Percentiles rank a stretch among this genome's conserved stretches.
phyloP scores from a whole-genome alignment of 1,284 basidiomycete species.

The Entoloma clypeatum region DNA sequence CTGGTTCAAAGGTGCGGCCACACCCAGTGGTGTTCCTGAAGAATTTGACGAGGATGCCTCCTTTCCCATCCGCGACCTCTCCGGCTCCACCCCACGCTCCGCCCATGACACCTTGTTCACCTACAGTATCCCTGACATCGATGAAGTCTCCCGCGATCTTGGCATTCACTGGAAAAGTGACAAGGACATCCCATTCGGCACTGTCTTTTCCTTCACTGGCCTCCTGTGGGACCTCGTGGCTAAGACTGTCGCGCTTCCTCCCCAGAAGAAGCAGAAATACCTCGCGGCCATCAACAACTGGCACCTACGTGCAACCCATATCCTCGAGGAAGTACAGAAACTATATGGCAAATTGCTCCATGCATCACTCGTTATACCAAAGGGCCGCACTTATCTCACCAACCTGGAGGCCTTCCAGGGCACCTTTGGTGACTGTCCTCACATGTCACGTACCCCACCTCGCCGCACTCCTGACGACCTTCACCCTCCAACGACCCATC shows the following conservation, averaged over 20 bases:
- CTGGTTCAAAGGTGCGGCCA: constrained; percentile 26
- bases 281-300: constrained; percentile 22
- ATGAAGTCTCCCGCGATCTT: constrained; percentile 22
- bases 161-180: constrained; percentile 31
- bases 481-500: constrained; percentile 19
- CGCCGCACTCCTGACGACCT: constrained; percentile 21
- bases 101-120: constrained; percentile 18
- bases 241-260: constrained; percentile 21
- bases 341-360: constrained; percentile 33
- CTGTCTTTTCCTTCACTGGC: constrained; percentile 26
- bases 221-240: constrained; percentile 29
- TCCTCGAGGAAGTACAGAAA: constrained; percentile 22
- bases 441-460: constrained; percentile 25
- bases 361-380: constrained; percentile 21
- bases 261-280: constrained; percentile 29
- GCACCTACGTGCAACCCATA: constrained; percentile 13
- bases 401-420: constrained; percentile 26
- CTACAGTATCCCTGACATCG: constrained; percentile 28
- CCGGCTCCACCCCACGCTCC: constrained; percentile 7
- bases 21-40: constrained; percentile 19
- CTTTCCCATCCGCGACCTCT: constrained; percentile 22
- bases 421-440: constrained; percentile 22
- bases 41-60: constrained; percentile 31
- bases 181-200: constrained; percentile 29
- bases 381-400: constrained; percentile 27